These are phyloP conservation scores for Tinospora cordifolia DNA, from an alignment of 164 flowering plant species.

Conservation along the genomic window DNA sequence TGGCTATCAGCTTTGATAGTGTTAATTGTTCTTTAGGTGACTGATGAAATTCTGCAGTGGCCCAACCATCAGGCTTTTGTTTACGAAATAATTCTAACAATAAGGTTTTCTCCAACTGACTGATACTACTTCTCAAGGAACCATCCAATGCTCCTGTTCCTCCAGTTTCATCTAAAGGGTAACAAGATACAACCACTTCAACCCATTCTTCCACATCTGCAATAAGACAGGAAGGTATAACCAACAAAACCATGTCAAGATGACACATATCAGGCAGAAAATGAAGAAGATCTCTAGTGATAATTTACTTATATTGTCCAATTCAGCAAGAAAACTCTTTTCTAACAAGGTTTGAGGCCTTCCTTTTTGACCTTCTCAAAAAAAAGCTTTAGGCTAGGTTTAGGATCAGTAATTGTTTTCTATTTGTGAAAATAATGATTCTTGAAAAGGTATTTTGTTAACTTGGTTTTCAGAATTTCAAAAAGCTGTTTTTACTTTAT, in stretches of 20 bases:
- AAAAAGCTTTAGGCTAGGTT: too few relatives aligned
- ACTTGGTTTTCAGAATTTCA: too few relatives aligned
- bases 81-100: constrained; percentile 60
- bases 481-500: too few relatives aligned
- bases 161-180: constrained; percentile 41
- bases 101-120: constrained; percentile 43
- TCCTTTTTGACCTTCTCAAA: too few relatives aligned
- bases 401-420: too few relatives aligned
- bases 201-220: constrained; percentile 79
- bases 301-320: neutral
- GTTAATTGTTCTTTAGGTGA: constrained; percentile 42
- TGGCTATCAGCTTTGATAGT: constrained; percentile 49
- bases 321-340: neutral
- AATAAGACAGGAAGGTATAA: constrained; percentile 15
- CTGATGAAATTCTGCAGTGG: constrained; percentile 27
- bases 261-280: neutral
- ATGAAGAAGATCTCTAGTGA: neutral
- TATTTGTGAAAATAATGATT: too few relatives aligned
- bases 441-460: too few relatives aligned
- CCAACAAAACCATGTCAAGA: neutral
- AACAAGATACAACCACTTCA: constrained; percentile 69
- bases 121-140: constrained; percentile 34
- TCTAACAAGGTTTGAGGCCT: neutral
- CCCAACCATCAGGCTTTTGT: constrained; percentile 37
- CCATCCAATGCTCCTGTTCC: constrained; percentile 30